Conservation (phyloP, 495 filamentous ascomycete genomes). For the Filosporella fistucella region DNA sequence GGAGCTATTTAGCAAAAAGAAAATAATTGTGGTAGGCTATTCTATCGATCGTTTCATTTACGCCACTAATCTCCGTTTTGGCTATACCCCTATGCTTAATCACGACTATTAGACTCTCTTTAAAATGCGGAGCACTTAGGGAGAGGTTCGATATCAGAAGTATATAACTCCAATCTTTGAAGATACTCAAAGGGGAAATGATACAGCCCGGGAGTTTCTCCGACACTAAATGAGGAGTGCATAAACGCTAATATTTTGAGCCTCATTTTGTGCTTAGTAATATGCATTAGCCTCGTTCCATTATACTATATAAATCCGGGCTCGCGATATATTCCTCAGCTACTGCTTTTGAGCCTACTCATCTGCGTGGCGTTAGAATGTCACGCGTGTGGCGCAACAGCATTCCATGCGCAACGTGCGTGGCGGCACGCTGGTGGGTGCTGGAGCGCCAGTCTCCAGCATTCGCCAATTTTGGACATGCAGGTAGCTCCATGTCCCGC, state of each 20-base stretch:
- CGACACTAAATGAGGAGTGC: conserved; percentile 14
- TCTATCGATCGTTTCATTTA: conserved; percentile 19
- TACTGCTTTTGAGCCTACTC: conserved; percentile 13
- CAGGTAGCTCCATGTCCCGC: no score
- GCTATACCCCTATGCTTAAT: conserved; percentile 23
- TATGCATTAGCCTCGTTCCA: conserved; percentile 14
- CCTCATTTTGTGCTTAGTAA: conserved; percentile 22
- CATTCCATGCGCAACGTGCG: not conserved
- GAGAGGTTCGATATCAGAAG: conserved; percentile 20
- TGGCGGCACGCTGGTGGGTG: not conserved
- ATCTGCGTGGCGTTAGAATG: conserved; percentile 16
- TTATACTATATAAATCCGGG: conserved; percentile 17
- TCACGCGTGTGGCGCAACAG: conserved; percentile 15
- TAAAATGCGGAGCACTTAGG: conserved; percentile 19
- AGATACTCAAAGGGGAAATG: conserved; percentile 19
- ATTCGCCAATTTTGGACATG: no score
- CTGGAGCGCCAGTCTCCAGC: not conserved
- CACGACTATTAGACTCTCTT: conserved; percentile 16
- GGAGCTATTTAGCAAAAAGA: conserved; percentile 16
- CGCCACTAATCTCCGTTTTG: conserved; percentile 19
- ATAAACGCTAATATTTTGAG: conserved; percentile 19
- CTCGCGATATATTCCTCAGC: conserved; percentile 14
- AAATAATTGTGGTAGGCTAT: conserved; percentile 17
- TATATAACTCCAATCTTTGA: conserved; percentile 21
- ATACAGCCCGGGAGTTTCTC: conserved; percentile 22